phyloP scores from a whole-genome alignment of 768 basidiomycete genomes.

The Myochromella boudieri region DNA sequence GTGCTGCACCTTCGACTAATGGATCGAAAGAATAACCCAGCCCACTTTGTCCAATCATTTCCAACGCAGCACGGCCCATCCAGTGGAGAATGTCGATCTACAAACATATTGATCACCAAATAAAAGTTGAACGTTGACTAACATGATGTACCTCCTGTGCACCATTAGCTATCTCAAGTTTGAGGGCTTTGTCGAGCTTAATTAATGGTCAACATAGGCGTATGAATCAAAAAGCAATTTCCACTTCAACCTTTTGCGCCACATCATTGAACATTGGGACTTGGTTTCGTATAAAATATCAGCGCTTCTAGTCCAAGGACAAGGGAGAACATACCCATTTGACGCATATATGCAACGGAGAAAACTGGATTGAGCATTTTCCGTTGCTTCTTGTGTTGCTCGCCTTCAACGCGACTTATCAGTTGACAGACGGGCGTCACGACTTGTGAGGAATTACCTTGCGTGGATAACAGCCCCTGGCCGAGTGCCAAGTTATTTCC shows the following conservation, averaged over 20 bases:
- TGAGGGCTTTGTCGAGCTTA: constrained; percentile 8
- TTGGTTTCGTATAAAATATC: no score
- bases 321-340: constrained; percentile 2
- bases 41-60: constrained; percentile 17
- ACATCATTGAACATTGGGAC: constrained; percentile 14
- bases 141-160: constrained; percentile 5
- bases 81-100: constrained; percentile 18
- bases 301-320: not conserved
- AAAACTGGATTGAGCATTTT: constrained; percentile 15
- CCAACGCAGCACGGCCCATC: constrained; percentile 14
- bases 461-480: constrained; percentile 1
- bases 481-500: not conserved
- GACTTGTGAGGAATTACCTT: no score
- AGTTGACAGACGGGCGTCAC: no score
- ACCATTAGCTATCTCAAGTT: constrained; percentile 1
- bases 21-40: constrained; percentile 19
- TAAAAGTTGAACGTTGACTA: constrained; percentile 6
- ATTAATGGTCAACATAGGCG: no score
- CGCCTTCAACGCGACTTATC: no score
- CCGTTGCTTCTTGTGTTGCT: constrained; percentile 12
- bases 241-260: constrained; percentile 12
- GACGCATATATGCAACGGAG: constrained; percentile 8
- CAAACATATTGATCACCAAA: not conserved
- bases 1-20: constrained; percentile 1
- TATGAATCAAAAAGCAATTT: no score